Evolutionary conservation across 2,329 filamentous ascomycete species (phyloP), one percentile per base, ranked within the genome.

Genomic region (Calonectria ilicicola): DNA sequence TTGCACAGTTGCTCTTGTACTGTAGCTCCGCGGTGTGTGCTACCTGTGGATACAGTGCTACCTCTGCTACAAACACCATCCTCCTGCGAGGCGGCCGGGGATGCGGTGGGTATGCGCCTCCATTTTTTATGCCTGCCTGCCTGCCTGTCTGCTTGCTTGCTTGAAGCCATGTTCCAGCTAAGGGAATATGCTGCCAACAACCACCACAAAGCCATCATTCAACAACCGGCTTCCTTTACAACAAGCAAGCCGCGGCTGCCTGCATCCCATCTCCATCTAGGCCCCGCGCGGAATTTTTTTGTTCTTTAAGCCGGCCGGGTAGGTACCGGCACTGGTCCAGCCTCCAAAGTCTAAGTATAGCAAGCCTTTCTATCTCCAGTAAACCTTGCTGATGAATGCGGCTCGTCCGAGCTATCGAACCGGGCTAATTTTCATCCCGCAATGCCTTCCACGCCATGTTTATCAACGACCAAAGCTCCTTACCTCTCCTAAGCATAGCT

Each of bases 11-110:
- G 10, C 19, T 29, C 15, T 10, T 26, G 29, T 47, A 69, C 66
- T 53, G 62, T 69, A 65, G 8, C 15, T 14, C 38, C 27, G 7
- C 14, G 26, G 42, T 21, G 26, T 35, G 8, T 47, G 21, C 51
- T 19, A 42, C 32, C 49, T 56, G 53, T 44, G 38, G 26, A 51
- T 60, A 72, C 66, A 66, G 70, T 72, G 70, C 38, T 15, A 15
- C 32, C 46, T 44, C 49, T 56, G 46, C 27, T 67, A 32, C 64
- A 46, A 42, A 40, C 44, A 46, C 53, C 29, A 62, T 56, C 8
- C 27, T 40, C 19, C 42, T n/a, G n/a, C n/a, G n/a, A n/a, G n/a
- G 32, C 23, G 4, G 35, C 19, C 53, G 10, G 10, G 53, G 53
- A 60, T 60, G 12, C 21, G 8, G 53, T 60, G 53, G 53, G 21